Conservation (phyloP, 2,329 filamentous ascomycete species). For the Davidsoniella eucalypti region DNA sequence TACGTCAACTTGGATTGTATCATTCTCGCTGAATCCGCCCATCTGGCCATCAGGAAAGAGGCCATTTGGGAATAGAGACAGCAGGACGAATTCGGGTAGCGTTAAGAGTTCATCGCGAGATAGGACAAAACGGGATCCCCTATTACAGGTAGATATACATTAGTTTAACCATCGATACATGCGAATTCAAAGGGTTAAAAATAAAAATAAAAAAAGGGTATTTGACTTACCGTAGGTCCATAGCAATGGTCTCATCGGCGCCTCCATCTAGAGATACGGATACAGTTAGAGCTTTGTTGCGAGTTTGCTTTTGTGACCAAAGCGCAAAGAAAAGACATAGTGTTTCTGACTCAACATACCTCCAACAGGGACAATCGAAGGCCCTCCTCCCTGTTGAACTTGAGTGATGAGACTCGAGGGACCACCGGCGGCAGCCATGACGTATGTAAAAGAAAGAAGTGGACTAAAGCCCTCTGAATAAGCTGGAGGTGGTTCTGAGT, state of each 20-base stretch:
- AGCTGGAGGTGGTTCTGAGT: constrained; percentile 84
- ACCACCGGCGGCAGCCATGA: constrained; percentile 96
- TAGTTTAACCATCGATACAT: neutral
- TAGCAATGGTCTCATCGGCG: constrained; percentile 83
- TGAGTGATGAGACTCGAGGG: constrained; percentile 98
- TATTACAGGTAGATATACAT: constrained; percentile 26
- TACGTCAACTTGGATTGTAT: constrained; percentile 95
- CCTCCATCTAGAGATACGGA: constrained; percentile 43
- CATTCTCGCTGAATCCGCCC: constrained; percentile 80
- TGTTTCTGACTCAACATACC: constrained; percentile 32
- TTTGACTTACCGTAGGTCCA: constrained; percentile 67
- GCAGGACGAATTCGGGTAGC: constrained; percentile 85
- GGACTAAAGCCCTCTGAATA: constrained; percentile 93
- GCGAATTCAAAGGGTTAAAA: too few relatives aligned
- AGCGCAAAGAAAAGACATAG: neutral
- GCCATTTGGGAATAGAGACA: constrained; percentile 98
- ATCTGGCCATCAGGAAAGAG: constrained; percentile 92
- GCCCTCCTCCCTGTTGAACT: constrained; percentile 73
- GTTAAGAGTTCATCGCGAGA: constrained; percentile 91
- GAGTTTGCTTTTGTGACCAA: neutral
- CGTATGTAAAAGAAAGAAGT: constrained; percentile 79
- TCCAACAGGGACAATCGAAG: constrained; percentile 77
- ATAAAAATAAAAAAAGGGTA: too few relatives aligned
- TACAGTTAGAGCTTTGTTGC: too few relatives aligned
- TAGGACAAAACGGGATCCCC: constrained; percentile 82